These are phyloP conservation scores for Cladobotryum protrusum DNA, from an alignment of 2,329 filamentous ascomycete species.

Conservation along the genomic window DNA sequence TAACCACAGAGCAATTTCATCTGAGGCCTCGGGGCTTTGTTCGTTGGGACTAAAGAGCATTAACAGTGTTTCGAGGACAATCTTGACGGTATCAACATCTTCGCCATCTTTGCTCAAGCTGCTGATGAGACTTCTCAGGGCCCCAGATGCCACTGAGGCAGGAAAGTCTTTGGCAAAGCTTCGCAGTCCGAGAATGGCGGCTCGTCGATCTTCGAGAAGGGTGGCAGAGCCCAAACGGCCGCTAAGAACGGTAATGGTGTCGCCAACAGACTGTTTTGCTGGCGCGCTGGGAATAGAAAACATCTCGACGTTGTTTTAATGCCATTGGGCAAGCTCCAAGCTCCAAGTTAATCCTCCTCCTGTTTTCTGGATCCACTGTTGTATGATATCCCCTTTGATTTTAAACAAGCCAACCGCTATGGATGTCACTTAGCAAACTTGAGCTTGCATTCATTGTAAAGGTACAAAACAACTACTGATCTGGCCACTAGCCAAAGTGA, in stretches of 20 bases:
- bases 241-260: slow-evolving; percentile 88
- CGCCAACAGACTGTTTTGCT: slow-evolving; percentile 90
- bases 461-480: too few species aligned
- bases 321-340: background rate
- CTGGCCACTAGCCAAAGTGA: too few species aligned
- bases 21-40: slow-evolving; percentile 81
- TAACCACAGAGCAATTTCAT: slow-evolving; percentile 92
- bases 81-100: slow-evolving; percentile 93
- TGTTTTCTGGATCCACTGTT: too few species aligned
- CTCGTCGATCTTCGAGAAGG: slow-evolving; percentile 86
- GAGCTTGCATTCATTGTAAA: too few species aligned
- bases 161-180: slow-evolving; percentile 97
- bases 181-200: slow-evolving; percentile 83
- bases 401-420: too few species aligned
- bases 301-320: slow-evolving; percentile 34
- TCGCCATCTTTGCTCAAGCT: slow-evolving; percentile 82
- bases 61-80: slow-evolving; percentile 88
- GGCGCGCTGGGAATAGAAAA: slow-evolving; percentile 67
- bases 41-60: slow-evolving; percentile 77
- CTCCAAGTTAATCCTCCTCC: background rate
- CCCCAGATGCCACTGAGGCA: slow-evolving; percentile 88
- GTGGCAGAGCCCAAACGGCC: slow-evolving; percentile 83
- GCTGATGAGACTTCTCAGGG: slow-evolving; percentile 80
- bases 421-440: too few species aligned
- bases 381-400: too few species aligned